phyloP scores from a whole-genome alignment of 257 asterid species.

The Scutellaria minor region DNA sequence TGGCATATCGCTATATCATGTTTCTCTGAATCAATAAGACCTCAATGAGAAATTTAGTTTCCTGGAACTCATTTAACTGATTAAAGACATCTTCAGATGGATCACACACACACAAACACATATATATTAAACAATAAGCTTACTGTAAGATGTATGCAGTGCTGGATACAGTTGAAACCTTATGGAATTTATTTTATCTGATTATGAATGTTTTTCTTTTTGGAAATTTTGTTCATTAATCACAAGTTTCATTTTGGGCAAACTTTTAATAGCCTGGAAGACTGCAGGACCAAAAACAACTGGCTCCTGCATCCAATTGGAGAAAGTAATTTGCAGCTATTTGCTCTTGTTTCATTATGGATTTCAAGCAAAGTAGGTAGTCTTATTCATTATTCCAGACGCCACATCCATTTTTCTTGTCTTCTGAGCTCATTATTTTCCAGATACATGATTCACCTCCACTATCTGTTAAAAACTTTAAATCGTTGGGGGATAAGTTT shows the following conservation, averaged over 20 bases:
- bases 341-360: slow-evolving; percentile 84
- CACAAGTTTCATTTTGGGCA: slow-evolving; percentile 14
- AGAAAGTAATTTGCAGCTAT: slow-evolving; percentile 92
- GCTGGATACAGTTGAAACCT: slow-evolving; percentile 21
- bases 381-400: slow-evolving; percentile 6
- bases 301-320: slow-evolving; percentile 71
- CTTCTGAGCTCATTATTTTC: slow-evolving; percentile 33
- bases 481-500: slow-evolving; percentile 55
- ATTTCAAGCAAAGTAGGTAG: slow-evolving; percentile 78
- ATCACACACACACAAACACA: background rate
- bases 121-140: background rate
- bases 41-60: slow-evolving; percentile 7
- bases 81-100: slow-evolving; percentile 11
- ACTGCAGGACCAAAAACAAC: slow-evolving; percentile 39
- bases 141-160: slow-evolving; percentile 16
- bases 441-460: slow-evolving; percentile 80
- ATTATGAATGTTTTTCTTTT: slow-evolving; percentile 12
- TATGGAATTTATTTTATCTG: background rate
- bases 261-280: slow-evolving; percentile 35
- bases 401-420: slow-evolving; percentile 24
- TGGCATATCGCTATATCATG: background rate
- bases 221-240: background rate
- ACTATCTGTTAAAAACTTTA: slow-evolving; percentile 55
- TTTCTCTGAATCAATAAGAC: slow-evolving; percentile 12
- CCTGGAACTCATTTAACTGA: slow-evolving; percentile 9